Evolutionary conservation across 345 rosid species (phyloP), one percentile per base, ranked within the genome.

Genomic region (Ceriops zippeliana): DNA sequence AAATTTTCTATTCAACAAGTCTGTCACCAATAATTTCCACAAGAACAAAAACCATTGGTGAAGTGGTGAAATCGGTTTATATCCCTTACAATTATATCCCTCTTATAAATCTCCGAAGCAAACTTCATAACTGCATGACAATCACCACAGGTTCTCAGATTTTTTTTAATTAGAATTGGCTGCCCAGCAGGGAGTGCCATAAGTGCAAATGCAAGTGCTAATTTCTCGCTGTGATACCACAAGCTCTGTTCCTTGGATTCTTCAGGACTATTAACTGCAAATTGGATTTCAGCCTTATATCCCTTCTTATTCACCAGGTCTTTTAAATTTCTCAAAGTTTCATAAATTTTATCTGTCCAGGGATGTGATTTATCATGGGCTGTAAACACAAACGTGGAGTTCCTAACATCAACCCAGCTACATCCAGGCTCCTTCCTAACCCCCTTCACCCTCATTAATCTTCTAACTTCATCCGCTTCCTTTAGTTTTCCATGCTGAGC

Each of bases 171-270:
- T 66, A 81, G 71, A n/a, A 79, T 77, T 4, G 82, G 83, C 26
- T 76, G 76, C 13, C 80, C 76, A 7, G 72, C 17, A 17, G 84
- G 83, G 52, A 75, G 78, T 2, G 70, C 63, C 16, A 76, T 76
- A 51, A 81, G 76, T 61, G 80, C 75, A 37, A 74, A 79, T 47
- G 80, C 81, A 52, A 84, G 82, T 38, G 86, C 79, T 46, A 78
- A 64, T 74, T 70, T 78, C 81, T 83, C 83, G 28, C 83, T 83
- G 58, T 83, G 86, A 79, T 72, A 32, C 86, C 83, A 83, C 70
- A 80, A 72, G 74, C 68, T 75, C 49, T 70, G 70, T 69, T 77
- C 82, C 63, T 78, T 78, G 58, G 37, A 63, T 21, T 27, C 76
- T 57, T 66, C 82, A 0, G 66, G 27, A 24, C 67, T 65, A 63